Percentiles rank a stretch among this genome's conserved stretches.
phyloP scores from a whole-genome alignment of 2,329 filamentous ascomycete species.

The Aphanoascus verrucosus region DNA sequence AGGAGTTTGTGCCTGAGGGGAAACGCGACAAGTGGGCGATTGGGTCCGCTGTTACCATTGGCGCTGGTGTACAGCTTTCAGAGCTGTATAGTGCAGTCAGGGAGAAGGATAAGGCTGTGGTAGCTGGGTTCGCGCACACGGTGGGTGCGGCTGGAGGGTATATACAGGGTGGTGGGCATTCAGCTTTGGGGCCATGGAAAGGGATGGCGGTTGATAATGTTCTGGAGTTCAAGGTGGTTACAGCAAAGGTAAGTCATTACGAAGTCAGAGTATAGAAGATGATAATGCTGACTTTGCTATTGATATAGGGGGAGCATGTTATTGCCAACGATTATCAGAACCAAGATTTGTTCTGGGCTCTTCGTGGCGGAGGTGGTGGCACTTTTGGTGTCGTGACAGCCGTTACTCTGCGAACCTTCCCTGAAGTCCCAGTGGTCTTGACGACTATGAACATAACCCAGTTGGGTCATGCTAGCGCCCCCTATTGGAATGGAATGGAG shows the following conservation, averaged over 20 bases:
- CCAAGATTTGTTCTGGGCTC: conserved; percentile 53
- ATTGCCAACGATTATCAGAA: conserved; percentile 41
- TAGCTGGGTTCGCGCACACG: conserved; percentile 44
- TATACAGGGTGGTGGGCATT: conserved; percentile 45
- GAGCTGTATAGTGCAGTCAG: conserved; percentile 45
- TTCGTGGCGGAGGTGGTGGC: conserved; percentile 49
- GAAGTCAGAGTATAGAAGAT: conserved; percentile 17
- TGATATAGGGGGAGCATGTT: conserved; percentile 37
- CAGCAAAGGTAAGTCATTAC: conserved; percentile 29
- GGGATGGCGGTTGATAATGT: conserved; percentile 44
- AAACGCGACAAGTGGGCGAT: conserved; percentile 30
- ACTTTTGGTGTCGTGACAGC: conserved; percentile 49
- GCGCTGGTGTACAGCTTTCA: conserved; percentile 44
- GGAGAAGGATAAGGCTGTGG: conserved; percentile 38
- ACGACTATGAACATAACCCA: conserved; percentile 14
- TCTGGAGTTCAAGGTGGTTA: conserved; percentile 42
- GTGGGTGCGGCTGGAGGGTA: conserved; percentile 43
- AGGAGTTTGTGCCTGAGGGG: conserved; percentile 34
- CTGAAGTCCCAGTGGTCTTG: conserved; percentile 5
- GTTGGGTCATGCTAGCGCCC: conserved; percentile 8
- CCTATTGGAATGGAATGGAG: conserved; percentile 13
- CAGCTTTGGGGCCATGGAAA: conserved; percentile 41
- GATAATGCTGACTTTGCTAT: background rate
- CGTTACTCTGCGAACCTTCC: conserved; percentile 41
- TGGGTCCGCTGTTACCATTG: conserved; percentile 46